Evolutionary conservation across 352 stramenopile genomes (phyloP), one percentile per base, ranked within the genome.

Genomic region (Chrysophaeum taylorii): DNA sequence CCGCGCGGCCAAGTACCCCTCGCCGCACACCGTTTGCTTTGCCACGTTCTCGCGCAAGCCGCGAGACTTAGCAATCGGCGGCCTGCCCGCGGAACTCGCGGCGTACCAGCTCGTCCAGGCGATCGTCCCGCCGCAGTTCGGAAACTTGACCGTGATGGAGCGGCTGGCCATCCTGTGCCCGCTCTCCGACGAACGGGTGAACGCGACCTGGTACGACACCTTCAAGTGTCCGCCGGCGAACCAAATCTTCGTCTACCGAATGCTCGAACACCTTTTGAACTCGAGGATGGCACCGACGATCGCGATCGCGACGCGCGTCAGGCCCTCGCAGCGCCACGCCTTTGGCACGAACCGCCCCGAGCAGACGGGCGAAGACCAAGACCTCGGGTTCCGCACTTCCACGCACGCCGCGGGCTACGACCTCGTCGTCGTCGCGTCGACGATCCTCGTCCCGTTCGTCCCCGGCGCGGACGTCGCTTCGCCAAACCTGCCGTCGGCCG

Each of bases 31-130:
- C 0, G 82, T 96, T 25, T 82, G 94, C 36, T 96, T 94, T 70
- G 90, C 89, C 2, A 94, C 86, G 4, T 94, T 96, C 72, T 78
- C 78, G 0, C 80, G 87, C 0, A 95, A 94, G 64, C 73, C 85
- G 14, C 85, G 85, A 7, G 93, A 92, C 72, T 35, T 92, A 54
- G 89, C 85, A 0, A 75, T 94, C 0, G 89, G 89, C 27, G 89
- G 91, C 0, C 77, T 96, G 35, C 81, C 80, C 0, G 84, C 85
- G 0, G 82, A 94, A 72, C 72, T 95, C 33, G 76, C 92, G 15
- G 90, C 96, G 41, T 90, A 89, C 72, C 85, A 94, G 84, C 83
- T 93, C 36, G 88, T 96, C 15, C 94, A 85, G 7, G 96, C 89
- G 35, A 91, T 90, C 71, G 80, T 96, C 23, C 87, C 89, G 0